These are phyloP conservation scores for Kuraishia ogatae DNA, from an alignment of 805 yeast genomes.

Conservation along the genomic window DNA sequence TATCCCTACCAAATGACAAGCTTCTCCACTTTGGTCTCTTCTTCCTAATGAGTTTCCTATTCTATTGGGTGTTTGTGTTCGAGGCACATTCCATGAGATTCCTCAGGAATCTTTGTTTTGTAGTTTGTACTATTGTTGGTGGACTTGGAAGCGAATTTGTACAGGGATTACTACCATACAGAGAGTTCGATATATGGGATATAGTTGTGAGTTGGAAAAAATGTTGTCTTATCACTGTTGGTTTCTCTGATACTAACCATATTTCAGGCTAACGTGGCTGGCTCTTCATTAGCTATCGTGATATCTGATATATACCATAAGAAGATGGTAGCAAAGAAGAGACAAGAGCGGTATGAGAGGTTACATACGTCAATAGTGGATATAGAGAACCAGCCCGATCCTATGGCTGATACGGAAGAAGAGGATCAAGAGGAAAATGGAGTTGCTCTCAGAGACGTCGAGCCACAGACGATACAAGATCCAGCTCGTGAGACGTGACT, in stretches of 20 bases:
- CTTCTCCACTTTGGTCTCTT: constrained; percentile 36
- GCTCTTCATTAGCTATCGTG: constrained; percentile 1
- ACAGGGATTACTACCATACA: constrained; percentile 31
- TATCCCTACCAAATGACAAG: constrained; percentile 39
- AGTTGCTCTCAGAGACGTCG: not conserved
- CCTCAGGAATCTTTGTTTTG: constrained; percentile 24
- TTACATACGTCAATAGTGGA: not conserved
- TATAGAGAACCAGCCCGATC: constrained; percentile 1
- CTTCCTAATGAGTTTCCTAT: constrained; percentile 33
- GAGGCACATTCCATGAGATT: constrained; percentile 25
- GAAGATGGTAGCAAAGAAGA: not conserved
- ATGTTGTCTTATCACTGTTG: not conserved
- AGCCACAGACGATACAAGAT: not conserved
- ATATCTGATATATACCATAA: constrained; percentile 2
- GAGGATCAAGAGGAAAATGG: not conserved
- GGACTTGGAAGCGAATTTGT: constrained; percentile 39
- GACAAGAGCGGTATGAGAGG: not conserved
- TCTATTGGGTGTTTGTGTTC: constrained; percentile 35
- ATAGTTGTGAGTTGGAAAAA: constrained; percentile 12
- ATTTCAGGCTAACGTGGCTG: constrained; percentile 3
- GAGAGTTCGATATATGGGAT: constrained; percentile 36
- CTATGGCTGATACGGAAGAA: not conserved
- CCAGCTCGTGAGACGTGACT: not conserved
- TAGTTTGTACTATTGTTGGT: constrained; percentile 33
- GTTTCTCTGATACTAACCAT: not conserved